Conservation (phyloP, 441 rosid species). For the Omphalea diandra region DNA sequence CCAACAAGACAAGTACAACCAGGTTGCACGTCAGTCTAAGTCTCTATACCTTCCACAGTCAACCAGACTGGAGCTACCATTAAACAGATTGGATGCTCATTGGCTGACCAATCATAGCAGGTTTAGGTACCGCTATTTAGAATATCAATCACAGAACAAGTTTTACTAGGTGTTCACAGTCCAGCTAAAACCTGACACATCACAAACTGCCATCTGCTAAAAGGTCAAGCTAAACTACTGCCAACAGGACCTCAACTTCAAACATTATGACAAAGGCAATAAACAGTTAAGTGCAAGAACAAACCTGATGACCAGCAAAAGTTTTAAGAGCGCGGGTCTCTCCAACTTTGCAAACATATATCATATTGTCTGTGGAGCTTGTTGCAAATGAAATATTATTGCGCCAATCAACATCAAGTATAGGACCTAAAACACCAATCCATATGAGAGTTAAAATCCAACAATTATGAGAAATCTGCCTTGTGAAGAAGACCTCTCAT, state of each 20-base stretch:
- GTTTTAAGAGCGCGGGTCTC: constrained; percentile 69
- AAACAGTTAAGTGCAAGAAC: constrained; percentile 24
- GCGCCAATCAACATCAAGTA: constrained; percentile 99
- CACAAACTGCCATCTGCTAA: background rate
- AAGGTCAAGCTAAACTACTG: background rate
- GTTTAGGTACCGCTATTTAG: background rate
- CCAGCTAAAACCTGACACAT: background rate
- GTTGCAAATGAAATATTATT: constrained; percentile 94
- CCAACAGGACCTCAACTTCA: background rate
- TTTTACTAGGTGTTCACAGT: background rate
- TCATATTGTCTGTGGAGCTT: constrained; percentile 92
- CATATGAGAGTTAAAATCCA: constrained; percentile 8
- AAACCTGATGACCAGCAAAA: constrained; percentile 95
- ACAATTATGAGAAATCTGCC: background rate
- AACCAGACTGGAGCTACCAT: background rate
- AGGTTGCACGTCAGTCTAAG: background rate
- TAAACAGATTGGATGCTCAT: background rate
- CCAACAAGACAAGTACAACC: background rate
- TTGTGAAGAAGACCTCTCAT: background rate
- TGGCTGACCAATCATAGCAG: background rate
- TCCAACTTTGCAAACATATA: constrained; percentile 94
- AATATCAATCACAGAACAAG: background rate
- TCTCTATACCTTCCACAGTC: background rate
- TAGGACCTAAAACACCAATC: constrained; percentile 73
- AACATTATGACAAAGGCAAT: background rate